Evolutionary conservation across 164 flowering plant genomes (phyloP).

Genomic region (Macadamia tetraphylla): DNA sequence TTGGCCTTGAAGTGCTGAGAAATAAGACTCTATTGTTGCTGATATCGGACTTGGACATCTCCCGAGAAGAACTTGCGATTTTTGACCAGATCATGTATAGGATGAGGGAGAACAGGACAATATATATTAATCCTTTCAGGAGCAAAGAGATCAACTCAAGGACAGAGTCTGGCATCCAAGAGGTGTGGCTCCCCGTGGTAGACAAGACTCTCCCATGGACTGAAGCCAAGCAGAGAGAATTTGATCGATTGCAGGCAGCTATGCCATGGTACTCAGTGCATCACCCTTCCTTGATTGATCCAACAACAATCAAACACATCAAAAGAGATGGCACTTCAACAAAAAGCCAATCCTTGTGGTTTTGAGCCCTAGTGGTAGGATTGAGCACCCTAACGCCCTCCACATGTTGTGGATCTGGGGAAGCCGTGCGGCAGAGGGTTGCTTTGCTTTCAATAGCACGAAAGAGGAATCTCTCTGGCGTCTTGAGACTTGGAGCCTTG

Average conservation of each 20-base stretch:
- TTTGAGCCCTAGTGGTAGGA: constrained; percentile 28
- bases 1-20: constrained; percentile 47
- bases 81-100: constrained; percentile 48
- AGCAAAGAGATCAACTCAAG: constrained; percentile 35
- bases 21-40: constrained; percentile 66
- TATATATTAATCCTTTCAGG: constrained; percentile 5
- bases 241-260: constrained; percentile 19
- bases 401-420: constrained; percentile 11
- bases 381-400: constrained; percentile 23
- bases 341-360: constrained; percentile 33
- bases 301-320: constrained; percentile 25
- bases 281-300: constrained; percentile 44
- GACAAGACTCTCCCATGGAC: constrained; percentile 42
- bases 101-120: too few relatives aligned
- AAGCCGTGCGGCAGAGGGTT: constrained; percentile 36
- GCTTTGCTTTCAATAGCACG: constrained; percentile 31
- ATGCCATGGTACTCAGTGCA: constrained; percentile 69
- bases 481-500: constrained; percentile 28
- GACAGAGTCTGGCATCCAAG: constrained; percentile 56
- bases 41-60: constrained; percentile 51
- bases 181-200: constrained; percentile 77
- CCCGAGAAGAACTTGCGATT: constrained; percentile 24
- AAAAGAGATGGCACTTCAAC: constrained; percentile 17
- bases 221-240: constrained; percentile 26
- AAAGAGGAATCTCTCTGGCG: constrained; percentile 31